Base-by-base conservation (phyloP, 164 flowering plant genomes). In the Annona cherimola region DNA sequence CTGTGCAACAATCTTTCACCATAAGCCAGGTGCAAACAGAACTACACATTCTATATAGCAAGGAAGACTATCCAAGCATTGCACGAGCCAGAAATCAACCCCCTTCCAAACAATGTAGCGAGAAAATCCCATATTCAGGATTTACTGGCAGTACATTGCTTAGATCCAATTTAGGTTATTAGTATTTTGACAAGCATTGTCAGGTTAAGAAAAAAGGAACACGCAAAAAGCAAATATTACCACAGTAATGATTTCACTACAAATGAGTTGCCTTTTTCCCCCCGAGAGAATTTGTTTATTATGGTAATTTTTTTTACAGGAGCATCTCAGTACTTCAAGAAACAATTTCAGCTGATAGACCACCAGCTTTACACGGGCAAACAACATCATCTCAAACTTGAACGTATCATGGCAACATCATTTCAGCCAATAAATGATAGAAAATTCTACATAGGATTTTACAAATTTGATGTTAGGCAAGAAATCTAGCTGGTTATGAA, bases 301-400 rank as follows among this genome's bases (percentile, higher is more conserved):
- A 59, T 64, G 62, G 45, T 71, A 42, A 73, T 72, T 76, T 73
- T 71, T 75, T 75, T 80, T 75, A 77, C 80, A 77, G 54, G 42
- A 26, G 74, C 71, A 68, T 40, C 66, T 35, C 57, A 64, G 63
- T 73, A 42, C 63, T 62, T 61, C 45, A 74, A 62, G 26, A 62
- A 43, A 18, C 12, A 44, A 41, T 64, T 64, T 35, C 5, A 18
- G 5, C 14, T 40, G 41, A 4, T 11, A 40, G 41, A 64, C 40
- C 44, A 64, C 42, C 42, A 40, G 42, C 44, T 40, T 6, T 14
- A n/a, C 35, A 19, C 39, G 67, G 45, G 39, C 35, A 41, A 26
- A 26, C 35, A 26, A 26, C 35, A 26, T 26, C 35, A 26, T 26
- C 18, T 66, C 60, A 54, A n/a, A 65, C 59, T 35, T 8, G 43